A percentile compares a stretch with the other conserved stretches of the same genome.
Conservation (phyloP, 345 rosid species). For the Eucalyptus victrix region DNA sequence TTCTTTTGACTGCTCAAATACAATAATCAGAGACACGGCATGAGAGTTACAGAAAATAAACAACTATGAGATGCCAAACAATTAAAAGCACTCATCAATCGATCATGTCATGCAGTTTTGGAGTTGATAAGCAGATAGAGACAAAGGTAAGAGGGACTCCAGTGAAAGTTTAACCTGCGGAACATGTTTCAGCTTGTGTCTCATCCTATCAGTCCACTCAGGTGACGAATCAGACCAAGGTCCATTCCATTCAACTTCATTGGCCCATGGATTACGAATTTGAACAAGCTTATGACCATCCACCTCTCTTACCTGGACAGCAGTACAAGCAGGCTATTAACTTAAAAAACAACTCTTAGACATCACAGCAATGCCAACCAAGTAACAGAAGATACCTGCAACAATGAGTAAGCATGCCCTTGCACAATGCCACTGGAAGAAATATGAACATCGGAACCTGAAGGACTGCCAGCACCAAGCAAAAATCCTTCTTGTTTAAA, state of each 20-base stretch:
- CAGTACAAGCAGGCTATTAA: not conserved
- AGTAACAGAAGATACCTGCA: constrained; percentile 45
- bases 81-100: not conserved
- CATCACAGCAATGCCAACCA: not conserved
- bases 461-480: constrained; percentile 99
- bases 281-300: constrained; percentile 99
- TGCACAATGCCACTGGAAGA: constrained; percentile 99
- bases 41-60: not conserved
- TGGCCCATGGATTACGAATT: constrained; percentile 99
- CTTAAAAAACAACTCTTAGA: not conserved
- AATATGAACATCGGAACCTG: constrained; percentile 97
- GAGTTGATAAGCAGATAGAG: not conserved
- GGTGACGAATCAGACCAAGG: constrained; percentile 97
- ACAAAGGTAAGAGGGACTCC: not conserved
- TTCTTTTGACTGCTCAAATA: constrained; percentile 75
- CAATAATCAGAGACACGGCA: not conserved
- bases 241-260: constrained; percentile 99
- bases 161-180: constrained; percentile 50
- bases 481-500: constrained; percentile 98
- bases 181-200: constrained; percentile 88
- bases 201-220: constrained; percentile 97
- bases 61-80: not conserved
- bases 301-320: constrained; percentile 85
- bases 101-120: not conserved
- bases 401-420: constrained; percentile 96